Conservation (phyloP, 352 stramenopile genomes). For the Globisporangium okanoganense region DNA sequence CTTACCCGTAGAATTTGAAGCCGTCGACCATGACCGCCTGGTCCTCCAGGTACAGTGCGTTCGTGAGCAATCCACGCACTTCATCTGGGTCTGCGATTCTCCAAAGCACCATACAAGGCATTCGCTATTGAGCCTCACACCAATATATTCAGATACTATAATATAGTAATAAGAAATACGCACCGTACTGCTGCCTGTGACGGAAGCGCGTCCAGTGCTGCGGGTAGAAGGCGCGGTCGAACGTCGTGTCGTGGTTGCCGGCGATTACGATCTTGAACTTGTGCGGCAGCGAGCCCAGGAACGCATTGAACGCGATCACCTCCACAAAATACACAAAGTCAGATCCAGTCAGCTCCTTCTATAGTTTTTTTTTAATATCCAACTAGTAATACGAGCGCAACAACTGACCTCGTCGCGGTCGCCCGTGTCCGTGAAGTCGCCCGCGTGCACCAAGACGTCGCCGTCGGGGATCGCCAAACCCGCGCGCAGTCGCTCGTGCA, state of each 20-base stretch:
- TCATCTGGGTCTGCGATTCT: conserved; percentile 39
- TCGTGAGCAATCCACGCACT: conserved; percentile 70
- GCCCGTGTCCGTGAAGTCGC: conserved; percentile 86
- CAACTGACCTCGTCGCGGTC: conserved; percentile 39
- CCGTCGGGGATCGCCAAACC: conserved; percentile 40
- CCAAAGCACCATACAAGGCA: background rate
- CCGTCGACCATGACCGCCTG: conserved; percentile 66
- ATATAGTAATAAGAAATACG: too few species aligned
- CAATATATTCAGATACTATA: too few species aligned
- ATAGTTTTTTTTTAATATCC: background rate
- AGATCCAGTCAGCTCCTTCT: background rate
- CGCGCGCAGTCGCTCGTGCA: conserved; percentile 57
- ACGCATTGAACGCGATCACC: conserved; percentile 62
- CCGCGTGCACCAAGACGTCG: conserved; percentile 86
- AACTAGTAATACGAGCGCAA: background rate
- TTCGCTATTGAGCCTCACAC: background rate
- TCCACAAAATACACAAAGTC: background rate
- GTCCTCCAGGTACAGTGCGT: conserved; percentile 77
- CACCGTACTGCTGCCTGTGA: conserved; percentile 54
- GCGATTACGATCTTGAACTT: conserved; percentile 76
- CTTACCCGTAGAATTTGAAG: conserved; percentile 70
- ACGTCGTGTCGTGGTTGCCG: conserved; percentile 83
- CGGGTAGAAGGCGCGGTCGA: conserved; percentile 66
- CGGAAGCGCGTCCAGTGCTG: conserved; percentile 67
- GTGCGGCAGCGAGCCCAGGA: conserved; percentile 60